phyloP scores from a whole-genome alignment of 805 yeast species.

The Nakazawaea wyomingensis region DNA sequence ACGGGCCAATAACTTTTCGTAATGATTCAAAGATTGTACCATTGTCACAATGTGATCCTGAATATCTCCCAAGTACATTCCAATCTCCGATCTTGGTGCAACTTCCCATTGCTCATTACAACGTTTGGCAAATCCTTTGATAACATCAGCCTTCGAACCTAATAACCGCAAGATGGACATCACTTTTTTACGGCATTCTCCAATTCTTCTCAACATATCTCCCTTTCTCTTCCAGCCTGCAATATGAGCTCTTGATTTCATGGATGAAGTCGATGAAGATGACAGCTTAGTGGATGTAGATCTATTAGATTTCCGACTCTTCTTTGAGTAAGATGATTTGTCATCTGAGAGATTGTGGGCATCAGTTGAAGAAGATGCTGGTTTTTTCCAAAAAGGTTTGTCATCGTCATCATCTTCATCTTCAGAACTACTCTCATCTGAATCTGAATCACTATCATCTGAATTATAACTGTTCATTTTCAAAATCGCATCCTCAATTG shows the following conservation, averaged over 20 bases:
- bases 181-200: constrained; percentile 90
- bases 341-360: constrained; percentile 15
- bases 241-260: constrained; percentile 35
- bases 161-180: constrained; percentile 82
- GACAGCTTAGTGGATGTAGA: constrained; percentile 15
- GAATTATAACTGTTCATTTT: constrained; percentile 70
- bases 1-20: constrained; percentile 87
- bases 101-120: constrained; percentile 81
- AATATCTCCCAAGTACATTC: constrained; percentile 92
- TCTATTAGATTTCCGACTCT: constrained; percentile 18
- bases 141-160: constrained; percentile 96
- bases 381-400: constrained; percentile 24
- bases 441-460: constrained; percentile 37
- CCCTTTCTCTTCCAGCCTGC: constrained; percentile 89
- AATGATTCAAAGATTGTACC: constrained; percentile 93
- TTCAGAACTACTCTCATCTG: constrained; percentile 26
- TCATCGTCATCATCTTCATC: constrained; percentile 29
- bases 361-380: constrained; percentile 24
- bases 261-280: constrained; percentile 19
- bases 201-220: constrained; percentile 90
- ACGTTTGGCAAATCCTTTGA: constrained; percentile 88
- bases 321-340: constrained; percentile 16
- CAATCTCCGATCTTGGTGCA: constrained; percentile 80
- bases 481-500: constrained; percentile 89
- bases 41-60: constrained; percentile 97